These are phyloP conservation scores for Wickerhamomyces sp. DNA, from an alignment of 1,139 yeast species.

Conservation along the genomic window DNA sequence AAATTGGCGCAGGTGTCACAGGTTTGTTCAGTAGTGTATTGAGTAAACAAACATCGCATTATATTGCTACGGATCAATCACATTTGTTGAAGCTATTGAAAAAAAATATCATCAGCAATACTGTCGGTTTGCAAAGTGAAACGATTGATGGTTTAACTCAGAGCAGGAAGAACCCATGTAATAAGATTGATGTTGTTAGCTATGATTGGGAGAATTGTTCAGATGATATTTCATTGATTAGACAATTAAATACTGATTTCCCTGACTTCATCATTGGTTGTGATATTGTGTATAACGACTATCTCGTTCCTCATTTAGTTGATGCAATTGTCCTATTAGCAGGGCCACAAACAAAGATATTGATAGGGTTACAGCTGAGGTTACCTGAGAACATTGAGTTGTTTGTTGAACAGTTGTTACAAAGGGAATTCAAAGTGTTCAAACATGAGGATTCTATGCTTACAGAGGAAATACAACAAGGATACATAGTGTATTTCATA, in stretches of 20 bases:
- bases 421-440: conserved; percentile 44
- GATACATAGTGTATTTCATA: conserved; percentile 43
- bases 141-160: conserved; percentile 3
- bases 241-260: conserved; percentile 9
- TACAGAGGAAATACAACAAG: conserved; percentile 30
- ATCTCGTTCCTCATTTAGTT: conserved; percentile 48
- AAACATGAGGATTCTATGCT: conserved; percentile 31
- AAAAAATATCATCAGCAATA: conserved; percentile 41
- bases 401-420: conserved; percentile 37
- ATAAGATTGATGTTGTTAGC: conserved; percentile 40
- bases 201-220: conserved; percentile 63
- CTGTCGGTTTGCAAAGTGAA: conserved; percentile 4
- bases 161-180: neutral
- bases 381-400: conserved; percentile 47
- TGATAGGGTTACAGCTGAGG: conserved; percentile 54
- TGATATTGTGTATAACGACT: conserved; percentile 70
- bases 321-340: conserved; percentile 36
- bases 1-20: conserved; percentile 64
- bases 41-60: conserved; percentile 34
- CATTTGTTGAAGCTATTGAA: conserved; percentile 49
- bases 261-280: conserved; percentile 57
- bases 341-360: conserved; percentile 32
- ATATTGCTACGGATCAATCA: conserved; percentile 60
- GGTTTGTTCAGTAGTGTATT: conserved; percentile 50
- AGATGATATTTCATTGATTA: conserved; percentile 28